A percentile compares a stretch with the other conserved stretches of the same genome.
phyloP scores from a whole-genome alignment of 108 stramenopile genomes.

The Nitzschia putrida region DNA sequence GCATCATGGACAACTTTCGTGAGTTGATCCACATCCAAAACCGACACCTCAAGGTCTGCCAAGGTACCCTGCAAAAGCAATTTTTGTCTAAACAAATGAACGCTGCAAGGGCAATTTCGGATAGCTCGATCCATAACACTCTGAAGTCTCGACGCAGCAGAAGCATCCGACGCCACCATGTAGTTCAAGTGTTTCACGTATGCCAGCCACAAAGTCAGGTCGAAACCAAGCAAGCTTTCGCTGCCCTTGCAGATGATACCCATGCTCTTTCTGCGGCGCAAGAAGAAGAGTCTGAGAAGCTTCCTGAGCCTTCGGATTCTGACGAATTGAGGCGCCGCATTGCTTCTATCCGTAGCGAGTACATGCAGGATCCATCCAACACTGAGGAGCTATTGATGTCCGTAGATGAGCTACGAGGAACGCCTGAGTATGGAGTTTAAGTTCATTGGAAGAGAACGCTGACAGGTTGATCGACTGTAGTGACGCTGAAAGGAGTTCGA shows the following conservation, averaged over 20 bases:
- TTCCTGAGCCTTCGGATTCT: slow-evolving; percentile 34
- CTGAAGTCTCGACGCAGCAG: no score
- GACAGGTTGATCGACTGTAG: slow-evolving; percentile 74
- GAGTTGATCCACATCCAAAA: no score
- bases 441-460: slow-evolving; percentile 52
- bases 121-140: no score
- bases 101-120: no score
- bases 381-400: slow-evolving; percentile 65
- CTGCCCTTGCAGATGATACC: slow-evolving; percentile 32
- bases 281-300: not conserved
- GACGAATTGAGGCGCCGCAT: slow-evolving; percentile 67
- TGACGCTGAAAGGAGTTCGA: slow-evolving; percentile 57
- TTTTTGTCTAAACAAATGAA: no score
- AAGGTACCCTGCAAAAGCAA: no score
- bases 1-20: no score
- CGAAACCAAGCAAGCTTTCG: slow-evolving; percentile 24
- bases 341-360: slow-evolving; percentile 68
- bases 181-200: no score
- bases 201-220: no score
- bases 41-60: no score
- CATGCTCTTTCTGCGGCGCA: slow-evolving; percentile 19
- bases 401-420: slow-evolving; percentile 62
- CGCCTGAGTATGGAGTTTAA: slow-evolving; percentile 53
- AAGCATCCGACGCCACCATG: no score
- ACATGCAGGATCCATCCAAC: slow-evolving; percentile 58